A percentile compares a stretch with the other conserved stretches of the same genome.
Evolutionary conservation across 2,329 filamentous ascomycete genomes (phyloP).

Genomic region (Cordyceps cicadae): DNA sequence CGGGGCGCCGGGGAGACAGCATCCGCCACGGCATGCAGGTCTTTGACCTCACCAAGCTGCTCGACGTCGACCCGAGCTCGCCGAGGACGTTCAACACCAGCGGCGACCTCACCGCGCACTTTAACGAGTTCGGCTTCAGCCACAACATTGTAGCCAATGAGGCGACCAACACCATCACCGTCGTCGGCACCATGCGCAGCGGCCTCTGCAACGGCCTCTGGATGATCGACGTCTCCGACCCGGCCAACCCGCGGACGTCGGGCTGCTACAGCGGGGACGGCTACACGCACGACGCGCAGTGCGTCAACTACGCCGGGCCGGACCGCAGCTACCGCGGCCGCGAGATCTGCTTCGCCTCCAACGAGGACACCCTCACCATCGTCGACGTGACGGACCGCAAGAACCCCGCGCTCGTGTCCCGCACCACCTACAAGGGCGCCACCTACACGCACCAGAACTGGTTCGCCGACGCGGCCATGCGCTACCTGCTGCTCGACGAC

Average conservation of each 20-base stretch:
- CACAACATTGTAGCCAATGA: conserved; percentile 34
- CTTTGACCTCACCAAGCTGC: conserved; percentile 52
- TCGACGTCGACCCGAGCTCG: conserved; percentile 30
- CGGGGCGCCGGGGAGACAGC: conserved; percentile 18
- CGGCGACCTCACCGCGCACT: conserved; percentile 27
- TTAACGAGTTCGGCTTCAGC: conserved; percentile 28
- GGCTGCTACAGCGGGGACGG: conserved; percentile 42
- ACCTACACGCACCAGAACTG: conserved; percentile 52
- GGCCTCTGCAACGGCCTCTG: conserved; percentile 40
- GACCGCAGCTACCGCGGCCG: conserved; percentile 37
- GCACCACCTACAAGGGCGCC: conserved; percentile 47
- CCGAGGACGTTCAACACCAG: conserved; percentile 23
- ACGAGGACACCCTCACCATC: conserved; percentile 44
- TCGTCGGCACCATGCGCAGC: conserved; percentile 31
- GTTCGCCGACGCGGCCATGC: conserved; percentile 38
- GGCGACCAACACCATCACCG: conserved; percentile 35
- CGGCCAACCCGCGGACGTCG: conserved; percentile 39
- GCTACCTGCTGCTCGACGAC: conserved; percentile 43
- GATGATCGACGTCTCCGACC: conserved; percentile 47
- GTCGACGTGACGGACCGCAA: conserved; percentile 45
- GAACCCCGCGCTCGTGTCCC: conserved; percentile 37
- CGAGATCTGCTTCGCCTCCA: conserved; percentile 51
- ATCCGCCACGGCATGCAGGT: conserved; percentile 48
- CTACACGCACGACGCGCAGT: conserved; percentile 53
- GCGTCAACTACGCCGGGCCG: conserved; percentile 45